Base-by-base conservation (phyloP, 352 stramenopile species). In the Phytophthora boehmeriae region DNA sequence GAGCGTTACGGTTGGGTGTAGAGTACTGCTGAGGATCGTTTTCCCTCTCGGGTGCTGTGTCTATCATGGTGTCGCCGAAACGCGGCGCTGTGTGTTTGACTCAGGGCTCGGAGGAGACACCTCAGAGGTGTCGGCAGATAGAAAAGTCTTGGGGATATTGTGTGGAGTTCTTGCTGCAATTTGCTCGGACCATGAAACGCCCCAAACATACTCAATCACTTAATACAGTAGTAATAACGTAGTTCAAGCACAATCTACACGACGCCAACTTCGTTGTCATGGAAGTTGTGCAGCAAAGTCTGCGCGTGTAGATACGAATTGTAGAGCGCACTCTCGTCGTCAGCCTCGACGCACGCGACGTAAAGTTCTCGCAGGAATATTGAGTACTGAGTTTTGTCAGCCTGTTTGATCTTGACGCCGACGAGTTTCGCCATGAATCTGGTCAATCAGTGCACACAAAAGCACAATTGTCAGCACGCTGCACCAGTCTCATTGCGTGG, bases 151-250 rank as follows among this genome's bases (percentile, higher is more conserved):
- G 71, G 76, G 84, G 80, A 73, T 76, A 85, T 64, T 89, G 78
- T 88, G 80, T 88, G 80, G 80, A 87, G 80, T 88, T 86, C 76
- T 73, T 75, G 76, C 73, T 75, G 78, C 76, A 86, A 85, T 86
- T 86, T 68, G 68, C 72, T 75, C 66, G 80, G 71, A 83, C 80
- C 78, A 90, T 90, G 80, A 86, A 88, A 90, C 65, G 76, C 80
- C 84, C 73, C 73, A 49, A 54, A 89, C 68, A 89, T 79, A 42
- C 51, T 30, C 25, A 8, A 30, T 3, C 13, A 41, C 34, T 41
- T 41, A 41, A 9, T 17, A 11, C 34, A 17, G 5, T 39, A 25
- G n/a, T 8, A 8, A 14, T 8, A 25, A 10, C 13, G n/a, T 6
- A 49, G 19, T 11, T 11, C 11, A 32, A 32, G 20, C 20, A 32